phyloP scores from a whole-genome alignment of 2,329 filamentous ascomycete genomes.

The Arthrobotrys iridis region DNA sequence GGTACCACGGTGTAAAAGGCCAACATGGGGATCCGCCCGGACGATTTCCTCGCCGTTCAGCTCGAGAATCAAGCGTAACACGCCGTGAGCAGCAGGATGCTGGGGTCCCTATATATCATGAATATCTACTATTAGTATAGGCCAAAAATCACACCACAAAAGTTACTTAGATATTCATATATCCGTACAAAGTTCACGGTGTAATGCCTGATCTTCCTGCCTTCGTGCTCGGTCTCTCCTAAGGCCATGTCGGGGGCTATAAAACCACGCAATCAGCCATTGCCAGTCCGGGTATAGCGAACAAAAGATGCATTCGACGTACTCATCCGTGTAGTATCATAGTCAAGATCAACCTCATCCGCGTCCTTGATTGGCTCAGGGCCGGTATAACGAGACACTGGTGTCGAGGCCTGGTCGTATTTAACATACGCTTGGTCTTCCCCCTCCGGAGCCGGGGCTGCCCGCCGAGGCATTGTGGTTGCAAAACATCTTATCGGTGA shows the following conservation, averaged over 20 bases:
- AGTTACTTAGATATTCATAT: too few species aligned
- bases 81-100: slow-evolving; percentile 97
- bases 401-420: slow-evolving; percentile 37
- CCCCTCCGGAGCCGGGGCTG: slow-evolving; percentile 6
- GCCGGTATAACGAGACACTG: slow-evolving; percentile 40
- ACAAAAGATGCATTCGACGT: slow-evolving; percentile 61
- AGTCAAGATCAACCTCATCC: slow-evolving; percentile 54
- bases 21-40: slow-evolving; percentile 95
- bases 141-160: background rate
- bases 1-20: slow-evolving; percentile 92
- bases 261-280: slow-evolving; percentile 60
- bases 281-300: slow-evolving; percentile 61
- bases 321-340: slow-evolving; percentile 61
- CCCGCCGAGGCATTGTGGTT: slow-evolving; percentile 51
- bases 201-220: slow-evolving; percentile 95
- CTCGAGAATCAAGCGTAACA: slow-evolving; percentile 96
- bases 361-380: slow-evolving; percentile 16
- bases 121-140: background rate
- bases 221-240: slow-evolving; percentile 64
- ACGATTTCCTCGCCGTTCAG: slow-evolving; percentile 98
- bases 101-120: slow-evolving; percentile 74
- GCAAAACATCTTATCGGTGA: slow-evolving; percentile 41
- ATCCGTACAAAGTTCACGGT: slow-evolving; percentile 84
- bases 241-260: slow-evolving; percentile 59
- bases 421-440: background rate